Conservation (phyloP, 169 alveolate genomes). For the Eimeria mitis region DNA sequence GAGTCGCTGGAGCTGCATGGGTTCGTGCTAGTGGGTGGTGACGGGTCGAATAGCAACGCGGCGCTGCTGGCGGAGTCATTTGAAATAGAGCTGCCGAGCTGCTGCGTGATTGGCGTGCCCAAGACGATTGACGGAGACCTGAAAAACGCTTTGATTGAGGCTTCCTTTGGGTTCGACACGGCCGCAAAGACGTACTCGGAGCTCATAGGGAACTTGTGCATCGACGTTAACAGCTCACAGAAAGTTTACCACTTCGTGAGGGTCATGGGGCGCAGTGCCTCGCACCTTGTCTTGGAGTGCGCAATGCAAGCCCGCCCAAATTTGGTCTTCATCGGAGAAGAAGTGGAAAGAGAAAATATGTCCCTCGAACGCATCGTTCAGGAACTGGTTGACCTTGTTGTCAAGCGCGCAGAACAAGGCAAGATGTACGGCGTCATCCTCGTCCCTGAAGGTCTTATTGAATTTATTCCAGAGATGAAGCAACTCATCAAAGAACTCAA, state of each 20-base stretch:
- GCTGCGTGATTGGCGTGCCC: slow-evolving; percentile 98
- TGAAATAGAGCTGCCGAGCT: slow-evolving; percentile 83
- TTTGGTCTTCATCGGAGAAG: slow-evolving; percentile 97
- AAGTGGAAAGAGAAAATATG: slow-evolving; percentile 89
- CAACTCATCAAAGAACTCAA: slow-evolving; percentile 95
- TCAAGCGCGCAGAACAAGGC: slow-evolving; percentile 87
- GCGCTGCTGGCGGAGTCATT: slow-evolving; percentile 98
- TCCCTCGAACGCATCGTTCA: slow-evolving; percentile 94
- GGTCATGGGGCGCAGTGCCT: slow-evolving; percentile 99
- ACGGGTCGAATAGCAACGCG: slow-evolving; percentile 99
- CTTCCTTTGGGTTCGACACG: slow-evolving; percentile 99
- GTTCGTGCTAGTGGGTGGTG: slow-evolving; percentile 99
- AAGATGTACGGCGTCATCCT: slow-evolving; percentile 97
- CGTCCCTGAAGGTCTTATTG: slow-evolving; percentile 98
- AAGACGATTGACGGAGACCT: slow-evolving; percentile 99
- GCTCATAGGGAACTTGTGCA: slow-evolving; percentile 97
- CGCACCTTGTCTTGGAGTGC: slow-evolving; percentile 98
- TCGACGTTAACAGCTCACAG: slow-evolving; percentile 89
- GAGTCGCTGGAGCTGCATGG: slow-evolving; percentile 97
- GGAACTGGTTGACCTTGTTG: slow-evolving; percentile 94
- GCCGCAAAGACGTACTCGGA: slow-evolving; percentile 99
- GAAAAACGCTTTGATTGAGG: slow-evolving; percentile 95
- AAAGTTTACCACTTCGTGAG: slow-evolving; percentile 97
- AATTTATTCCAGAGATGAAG: slow-evolving; percentile 95
- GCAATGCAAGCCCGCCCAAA: slow-evolving; percentile 98